phyloP scores from a whole-genome alignment of 805 yeast genomes.

The Jamesozyma piceae region DNA sequence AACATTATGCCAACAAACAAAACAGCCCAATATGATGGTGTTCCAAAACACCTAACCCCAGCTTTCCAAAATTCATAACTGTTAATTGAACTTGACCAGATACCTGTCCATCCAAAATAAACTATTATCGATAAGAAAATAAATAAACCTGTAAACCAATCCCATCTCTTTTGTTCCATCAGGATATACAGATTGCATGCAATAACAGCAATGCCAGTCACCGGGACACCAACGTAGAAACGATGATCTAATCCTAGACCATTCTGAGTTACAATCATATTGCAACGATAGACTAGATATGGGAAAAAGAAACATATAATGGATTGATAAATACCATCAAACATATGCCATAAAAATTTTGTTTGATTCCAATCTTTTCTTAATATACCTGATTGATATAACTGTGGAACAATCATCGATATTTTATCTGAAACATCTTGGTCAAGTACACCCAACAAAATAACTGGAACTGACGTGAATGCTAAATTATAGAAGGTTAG shows the following conservation, averaged over 20 bases:
- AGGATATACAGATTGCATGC: slow-evolving; percentile 59
- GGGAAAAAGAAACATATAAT: slow-evolving; percentile 68
- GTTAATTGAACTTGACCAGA: slow-evolving; percentile 53
- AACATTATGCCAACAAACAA: slow-evolving; percentile 50
- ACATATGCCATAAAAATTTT: slow-evolving; percentile 65
- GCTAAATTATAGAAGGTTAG: slow-evolving; percentile 78
- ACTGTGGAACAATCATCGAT: slow-evolving; percentile 62
- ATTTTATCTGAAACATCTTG: slow-evolving; percentile 70
- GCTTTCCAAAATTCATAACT: slow-evolving; percentile 60
- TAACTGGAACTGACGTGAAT: slow-evolving; percentile 73
- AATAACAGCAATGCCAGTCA: slow-evolving; percentile 56
- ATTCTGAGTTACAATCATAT: slow-evolving; percentile 38
- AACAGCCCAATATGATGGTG: slow-evolving; percentile 58
- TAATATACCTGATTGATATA: slow-evolving; percentile 63
- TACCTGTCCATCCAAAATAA: slow-evolving; percentile 70
- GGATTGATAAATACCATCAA: slow-evolving; percentile 74
- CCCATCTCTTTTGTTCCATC: slow-evolving; percentile 72
- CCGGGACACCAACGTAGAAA: slow-evolving; percentile 61
- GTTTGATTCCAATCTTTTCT: slow-evolving; percentile 63
- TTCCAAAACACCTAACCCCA: slow-evolving; percentile 57
- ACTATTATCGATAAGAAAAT: slow-evolving; percentile 49
- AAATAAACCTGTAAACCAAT: slow-evolving; percentile 57
- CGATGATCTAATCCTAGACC: slow-evolving; percentile 62
- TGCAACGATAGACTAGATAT: slow-evolving; percentile 40
- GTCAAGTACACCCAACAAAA: slow-evolving; percentile 67